Evolutionary conservation across 1,284 basidiomycete species (phyloP).

Genomic region (Ganoderma sp.): DNA sequence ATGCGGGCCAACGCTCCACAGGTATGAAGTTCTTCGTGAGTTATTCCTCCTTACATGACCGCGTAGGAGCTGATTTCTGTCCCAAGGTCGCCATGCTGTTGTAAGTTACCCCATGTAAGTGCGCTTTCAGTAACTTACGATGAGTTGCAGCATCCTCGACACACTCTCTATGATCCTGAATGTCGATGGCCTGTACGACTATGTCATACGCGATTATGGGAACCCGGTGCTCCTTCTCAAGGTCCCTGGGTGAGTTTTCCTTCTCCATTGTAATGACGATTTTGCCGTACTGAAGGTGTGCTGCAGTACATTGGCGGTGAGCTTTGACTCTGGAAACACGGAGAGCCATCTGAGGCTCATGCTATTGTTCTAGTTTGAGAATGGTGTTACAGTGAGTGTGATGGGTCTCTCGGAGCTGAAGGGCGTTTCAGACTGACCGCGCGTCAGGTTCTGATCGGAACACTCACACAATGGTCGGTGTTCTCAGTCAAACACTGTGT

Average conservation of each 20-base stretch:
- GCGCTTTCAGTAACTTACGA: neutral
- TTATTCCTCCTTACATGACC: neutral
- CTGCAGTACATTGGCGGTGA: too few species aligned
- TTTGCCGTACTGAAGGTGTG: too few species aligned
- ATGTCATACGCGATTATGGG: neutral
- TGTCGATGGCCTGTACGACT: neutral
- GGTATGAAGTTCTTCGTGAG: neutral
- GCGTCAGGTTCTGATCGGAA: neutral
- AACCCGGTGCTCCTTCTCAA: too few species aligned
- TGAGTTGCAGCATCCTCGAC: neutral
- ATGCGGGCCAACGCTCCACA: neutral
- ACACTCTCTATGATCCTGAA: neutral
- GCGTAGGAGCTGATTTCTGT: neutral
- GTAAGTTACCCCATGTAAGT: neutral
- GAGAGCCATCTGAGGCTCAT: neutral
- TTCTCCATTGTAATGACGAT: too few species aligned
- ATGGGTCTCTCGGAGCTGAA: too few species aligned
- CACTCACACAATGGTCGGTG: neutral
- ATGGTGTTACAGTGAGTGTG: neutral
- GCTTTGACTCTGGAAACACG: too few species aligned
- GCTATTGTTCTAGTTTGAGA: neutral
- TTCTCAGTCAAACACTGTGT: neutral
- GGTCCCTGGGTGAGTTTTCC: too few species aligned
- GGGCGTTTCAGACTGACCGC: neutral
- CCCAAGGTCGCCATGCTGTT: neutral